Evolutionary conservation across 148 eudicot species (phyloP).

Genomic region (Spergularia bocconei): DNA sequence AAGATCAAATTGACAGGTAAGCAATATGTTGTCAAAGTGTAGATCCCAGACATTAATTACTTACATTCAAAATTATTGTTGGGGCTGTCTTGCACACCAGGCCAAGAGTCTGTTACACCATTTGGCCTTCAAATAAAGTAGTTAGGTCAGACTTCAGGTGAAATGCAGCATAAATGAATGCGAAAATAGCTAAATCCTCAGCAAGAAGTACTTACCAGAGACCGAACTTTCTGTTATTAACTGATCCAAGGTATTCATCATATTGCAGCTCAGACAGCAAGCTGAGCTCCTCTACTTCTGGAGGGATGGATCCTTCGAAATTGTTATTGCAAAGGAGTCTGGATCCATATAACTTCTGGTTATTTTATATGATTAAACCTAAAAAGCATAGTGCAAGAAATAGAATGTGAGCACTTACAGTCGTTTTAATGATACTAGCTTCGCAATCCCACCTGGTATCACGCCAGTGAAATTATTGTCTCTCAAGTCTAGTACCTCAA

Average conservation of each 20-base stretch:
- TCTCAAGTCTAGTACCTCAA: slow-evolving; percentile 87
- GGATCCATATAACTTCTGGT: slow-evolving; percentile 18
- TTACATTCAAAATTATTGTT: slow-evolving; percentile 46
- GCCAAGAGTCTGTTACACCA: slow-evolving; percentile 23
- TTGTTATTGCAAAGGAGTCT: slow-evolving; percentile 78
- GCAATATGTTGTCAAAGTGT: not conserved
- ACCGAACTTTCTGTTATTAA: slow-evolving; percentile 52
- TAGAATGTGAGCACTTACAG: slow-evolving; percentile 50
- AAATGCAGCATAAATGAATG: not conserved
- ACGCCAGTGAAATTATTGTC: slow-evolving; percentile 62
- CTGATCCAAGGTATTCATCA: slow-evolving; percentile 49
- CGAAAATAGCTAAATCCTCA: slow-evolving; percentile 5
- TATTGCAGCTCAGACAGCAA: slow-evolving; percentile 54
- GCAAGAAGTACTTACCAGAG: slow-evolving; percentile 41
- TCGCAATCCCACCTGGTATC: slow-evolving; percentile 66
- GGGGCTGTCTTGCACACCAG: slow-evolving; percentile 26
- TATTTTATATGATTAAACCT: not conserved
- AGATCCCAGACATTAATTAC: slow-evolving; percentile 20
- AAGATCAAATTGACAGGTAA: not conserved
- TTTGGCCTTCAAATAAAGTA: slow-evolving; percentile 45
- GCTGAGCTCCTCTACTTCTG: slow-evolving; percentile 54
- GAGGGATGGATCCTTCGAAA: slow-evolving; percentile 59
- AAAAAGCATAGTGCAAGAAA: not conserved
- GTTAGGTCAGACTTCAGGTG: slow-evolving; percentile 3
- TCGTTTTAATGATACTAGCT: slow-evolving; percentile 50